These are phyloP conservation scores for Hypoxylon intermedium DNA, from an alignment of 495 filamentous ascomycete species.

Conservation along the genomic window DNA sequence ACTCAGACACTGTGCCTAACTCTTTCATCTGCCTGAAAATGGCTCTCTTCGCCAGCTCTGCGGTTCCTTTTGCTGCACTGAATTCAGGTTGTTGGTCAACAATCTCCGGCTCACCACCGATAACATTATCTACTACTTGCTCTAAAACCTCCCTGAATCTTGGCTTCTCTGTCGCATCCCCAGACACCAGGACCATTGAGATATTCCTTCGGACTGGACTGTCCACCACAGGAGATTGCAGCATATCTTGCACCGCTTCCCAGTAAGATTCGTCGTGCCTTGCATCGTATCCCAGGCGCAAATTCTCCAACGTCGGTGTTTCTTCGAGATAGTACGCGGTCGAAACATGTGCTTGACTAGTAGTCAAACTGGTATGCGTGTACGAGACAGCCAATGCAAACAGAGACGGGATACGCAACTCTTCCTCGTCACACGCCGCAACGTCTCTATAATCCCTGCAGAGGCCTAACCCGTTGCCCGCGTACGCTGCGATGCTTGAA, in stretches of 20 bases:
- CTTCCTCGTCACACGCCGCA: neutral
- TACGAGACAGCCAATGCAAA: neutral
- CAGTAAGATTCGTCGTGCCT: conserved; percentile 17
- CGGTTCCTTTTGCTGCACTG: conserved; percentile 19
- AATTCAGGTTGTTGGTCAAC: conserved; percentile 24
- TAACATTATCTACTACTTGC: conserved; percentile 1
- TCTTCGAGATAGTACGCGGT: neutral
- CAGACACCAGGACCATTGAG: neutral
- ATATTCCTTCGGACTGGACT: conserved; percentile 1
- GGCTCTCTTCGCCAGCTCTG: conserved; percentile 23
- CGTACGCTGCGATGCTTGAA: conserved; percentile 11
- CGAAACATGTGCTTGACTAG: neutral
- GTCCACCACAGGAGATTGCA: conserved; percentile 12
- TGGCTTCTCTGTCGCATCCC: neutral
- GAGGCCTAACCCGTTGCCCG: conserved; percentile 12
- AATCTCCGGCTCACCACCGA: conserved; percentile 7
- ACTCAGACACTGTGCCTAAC: neutral
- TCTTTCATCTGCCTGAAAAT: conserved; percentile 21
- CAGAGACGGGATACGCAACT: neutral
- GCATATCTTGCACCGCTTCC: conserved; percentile 11
- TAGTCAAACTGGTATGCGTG: neutral
- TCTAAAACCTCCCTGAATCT: neutral
- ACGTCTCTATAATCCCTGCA: conserved; percentile 19
- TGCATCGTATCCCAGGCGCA: conserved; percentile 6
- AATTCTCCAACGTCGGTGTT: conserved; percentile 6